Percentiles rank a stretch among this genome's conserved stretches.
Conservation (phyloP, 495 filamentous ascomycete species). For the Aspergillus baeticus region DNA sequence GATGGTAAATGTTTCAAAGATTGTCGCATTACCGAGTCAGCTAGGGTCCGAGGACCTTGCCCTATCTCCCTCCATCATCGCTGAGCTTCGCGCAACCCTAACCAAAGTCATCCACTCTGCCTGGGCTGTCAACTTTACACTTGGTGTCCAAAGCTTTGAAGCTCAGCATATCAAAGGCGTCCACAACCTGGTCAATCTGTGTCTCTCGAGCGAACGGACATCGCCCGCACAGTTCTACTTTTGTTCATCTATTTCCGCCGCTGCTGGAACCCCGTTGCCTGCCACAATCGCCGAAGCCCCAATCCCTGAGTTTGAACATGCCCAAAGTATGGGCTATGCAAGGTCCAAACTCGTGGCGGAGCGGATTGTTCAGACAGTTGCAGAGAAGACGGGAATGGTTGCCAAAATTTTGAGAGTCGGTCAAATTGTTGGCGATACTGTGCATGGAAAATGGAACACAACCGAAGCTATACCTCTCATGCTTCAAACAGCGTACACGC, state of each 20-base stretch:
- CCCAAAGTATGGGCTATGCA: slow-evolving; percentile 57
- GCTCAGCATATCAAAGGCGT: slow-evolving; percentile 58
- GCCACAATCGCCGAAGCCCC: slow-evolving; percentile 46
- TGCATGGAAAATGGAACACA: slow-evolving; percentile 59
- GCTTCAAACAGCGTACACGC: slow-evolving; percentile 48
- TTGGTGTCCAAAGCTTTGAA: slow-evolving; percentile 58
- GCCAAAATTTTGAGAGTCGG: slow-evolving; percentile 55
- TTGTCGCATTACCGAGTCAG: slow-evolving; percentile 11
- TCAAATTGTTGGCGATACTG: slow-evolving; percentile 59
- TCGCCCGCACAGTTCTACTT: slow-evolving; percentile 49
- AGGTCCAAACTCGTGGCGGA: slow-evolving; percentile 65
- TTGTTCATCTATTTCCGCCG: slow-evolving; percentile 59
- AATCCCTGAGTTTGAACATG: slow-evolving; percentile 45
- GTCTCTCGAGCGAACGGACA: slow-evolving; percentile 36
- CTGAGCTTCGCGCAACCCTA: slow-evolving; percentile 37
- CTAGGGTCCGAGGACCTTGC: slow-evolving; percentile 17
- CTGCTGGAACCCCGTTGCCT: slow-evolving; percentile 30
- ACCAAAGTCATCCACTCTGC: slow-evolving; percentile 61
- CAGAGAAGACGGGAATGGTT: slow-evolving; percentile 32
- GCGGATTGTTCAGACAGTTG: slow-evolving; percentile 45
- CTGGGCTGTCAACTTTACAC: slow-evolving; percentile 75
- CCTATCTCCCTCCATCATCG: slow-evolving; percentile 31
- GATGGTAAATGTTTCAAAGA: slow-evolving; percentile 16
- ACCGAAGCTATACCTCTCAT: slow-evolving; percentile 65
- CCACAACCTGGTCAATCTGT: slow-evolving; percentile 58